phyloP scores from a whole-genome alignment of 192 early-diverging fungal species.

The Funneliformis geosporum region DNA sequence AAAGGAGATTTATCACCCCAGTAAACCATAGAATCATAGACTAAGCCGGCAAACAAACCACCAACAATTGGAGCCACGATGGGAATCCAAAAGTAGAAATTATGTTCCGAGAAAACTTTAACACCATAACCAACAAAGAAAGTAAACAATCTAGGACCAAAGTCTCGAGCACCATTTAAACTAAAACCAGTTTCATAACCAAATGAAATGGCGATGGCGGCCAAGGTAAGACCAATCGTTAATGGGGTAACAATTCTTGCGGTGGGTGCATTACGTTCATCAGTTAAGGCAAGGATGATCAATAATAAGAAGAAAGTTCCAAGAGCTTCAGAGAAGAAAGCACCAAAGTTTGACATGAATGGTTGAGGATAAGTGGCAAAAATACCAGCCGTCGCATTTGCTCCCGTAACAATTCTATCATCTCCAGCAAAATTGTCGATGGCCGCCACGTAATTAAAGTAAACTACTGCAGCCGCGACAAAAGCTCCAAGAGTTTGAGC shows the following conservation, averaged over 20 bases:
- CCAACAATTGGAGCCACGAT: slow-evolving; percentile 69
- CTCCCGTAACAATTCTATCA: slow-evolving; percentile 47
- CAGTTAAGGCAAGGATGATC: slow-evolving; percentile 62
- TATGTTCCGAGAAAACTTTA: slow-evolving; percentile 64
- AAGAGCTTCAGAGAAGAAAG: slow-evolving; percentile 65
- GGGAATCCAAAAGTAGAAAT: slow-evolving; percentile 75
- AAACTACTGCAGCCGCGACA: slow-evolving; percentile 68
- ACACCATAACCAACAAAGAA: slow-evolving; percentile 65
- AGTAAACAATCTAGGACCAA: slow-evolving; percentile 77
- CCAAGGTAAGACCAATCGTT: slow-evolving; percentile 61
- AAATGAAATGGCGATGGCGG: slow-evolving; percentile 63
- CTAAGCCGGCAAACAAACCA: slow-evolving; percentile 55
- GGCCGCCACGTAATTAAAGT: slow-evolving; percentile 60
- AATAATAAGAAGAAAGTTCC: slow-evolving; percentile 68
- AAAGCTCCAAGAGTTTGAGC: slow-evolving; percentile 75
- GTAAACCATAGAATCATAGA: slow-evolving; percentile 64
- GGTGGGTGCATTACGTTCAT: slow-evolving; percentile 58
- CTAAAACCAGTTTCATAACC: slow-evolving; percentile 69
- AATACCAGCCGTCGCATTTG: slow-evolving; percentile 58
- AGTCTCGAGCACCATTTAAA: slow-evolving; percentile 79
- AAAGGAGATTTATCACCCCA: slow-evolving; percentile 10
- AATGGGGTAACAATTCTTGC: slow-evolving; percentile 52
- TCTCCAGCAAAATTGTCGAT: slow-evolving; percentile 59
- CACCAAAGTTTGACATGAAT: slow-evolving; percentile 55
- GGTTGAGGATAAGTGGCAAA: slow-evolving; percentile 65